Base-by-base conservation (phyloP, 768 basidiomycete species). In the Pisolithus microcarpus region DNA sequence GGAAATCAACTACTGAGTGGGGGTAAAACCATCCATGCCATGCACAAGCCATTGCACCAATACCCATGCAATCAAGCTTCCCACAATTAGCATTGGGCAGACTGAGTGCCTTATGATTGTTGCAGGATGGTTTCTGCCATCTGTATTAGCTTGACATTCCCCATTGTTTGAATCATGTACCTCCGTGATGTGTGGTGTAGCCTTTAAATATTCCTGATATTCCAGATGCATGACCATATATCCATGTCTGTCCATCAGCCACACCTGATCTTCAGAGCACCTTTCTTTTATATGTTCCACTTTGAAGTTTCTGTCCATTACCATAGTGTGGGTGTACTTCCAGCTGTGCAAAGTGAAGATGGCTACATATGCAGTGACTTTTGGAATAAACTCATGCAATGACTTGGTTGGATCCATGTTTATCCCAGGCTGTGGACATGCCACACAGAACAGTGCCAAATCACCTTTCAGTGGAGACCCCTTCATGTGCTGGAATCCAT, bases 381-480 rank as follows among this genome's bases (percentile, higher is more conserved):
- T n/a, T n/a, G n/a, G n/a, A n/a, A n/a, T n/a, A n/a, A n/a, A n/a
- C n/a, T n/a, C n/a, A n/a, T n/a, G n/a, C n/a, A n/a, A n/a, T n/a
- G n/a, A n/a, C n/a, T n/a, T n/a, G n/a, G n/a, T 28, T 28, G 7
- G 7, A 9, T 30, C 28, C 3, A 65, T 31, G 43, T 67, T 67
- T 5, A 64, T 51, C 0, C 57, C 61, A 0, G 59, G 61, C 16
- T 65, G 64, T 4, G 61, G 65, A 46, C 66, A 69, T 4, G 61
- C 53, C 0, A 63, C 56, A n/a, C 67, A 65, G 10, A 62, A 58
- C 1, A 65, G 28, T 15, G n/a, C 38, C 10, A 40, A 10, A 21
- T 19, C n/a, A 19, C 38, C 38, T 60, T 50, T 0, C n/a, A n/a
- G n/a, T n/a, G n/a, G n/a, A n/a, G n/a, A n/a, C n/a, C n/a, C n/a